These are phyloP conservation scores for Suillus plorans DNA, from an alignment of 768 basidiomycete species.

Conservation along the genomic window DNA sequence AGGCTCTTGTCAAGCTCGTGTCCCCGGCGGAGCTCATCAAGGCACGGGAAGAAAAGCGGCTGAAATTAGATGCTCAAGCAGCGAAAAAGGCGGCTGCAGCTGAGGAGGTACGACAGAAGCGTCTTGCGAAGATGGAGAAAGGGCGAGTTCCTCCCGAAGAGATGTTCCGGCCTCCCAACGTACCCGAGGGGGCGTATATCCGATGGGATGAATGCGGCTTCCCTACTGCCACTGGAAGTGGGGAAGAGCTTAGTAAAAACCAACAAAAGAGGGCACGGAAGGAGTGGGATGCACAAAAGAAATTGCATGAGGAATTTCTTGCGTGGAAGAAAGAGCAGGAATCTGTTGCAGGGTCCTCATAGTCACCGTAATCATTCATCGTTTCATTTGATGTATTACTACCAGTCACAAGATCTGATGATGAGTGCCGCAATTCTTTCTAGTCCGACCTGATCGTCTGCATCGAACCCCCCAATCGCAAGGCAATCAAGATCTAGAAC, in stretches of 20 bases:
- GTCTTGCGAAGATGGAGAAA: conserved; percentile 79
- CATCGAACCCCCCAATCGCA: conserved; percentile 64
- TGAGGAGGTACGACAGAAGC: conserved; percentile 66
- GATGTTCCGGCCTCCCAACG: conserved; percentile 83
- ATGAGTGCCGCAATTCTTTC: conserved; percentile 69
- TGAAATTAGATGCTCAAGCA: conserved; percentile 69
- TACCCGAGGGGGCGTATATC: conserved; percentile 67
- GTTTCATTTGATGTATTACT: conserved; percentile 21
- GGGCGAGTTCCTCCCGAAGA: conserved; percentile 72
- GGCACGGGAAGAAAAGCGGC: conserved; percentile 86
- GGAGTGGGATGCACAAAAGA: conserved; percentile 69
- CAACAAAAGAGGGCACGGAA: conserved; percentile 76
- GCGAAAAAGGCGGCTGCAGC: conserved; percentile 74
- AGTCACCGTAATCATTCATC: neutral
- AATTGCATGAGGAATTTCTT: conserved; percentile 77
- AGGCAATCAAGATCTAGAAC: conserved; percentile 89
- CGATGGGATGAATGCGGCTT: conserved; percentile 86
- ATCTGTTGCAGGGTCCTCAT: neutral
- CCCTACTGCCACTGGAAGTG: conserved; percentile 82
- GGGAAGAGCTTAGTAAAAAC: conserved; percentile 83
- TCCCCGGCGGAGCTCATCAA: conserved; percentile 77
- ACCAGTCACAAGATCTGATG: conserved; percentile 68
- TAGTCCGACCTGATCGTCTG: conserved; percentile 75
- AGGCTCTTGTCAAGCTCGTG: conserved; percentile 91
- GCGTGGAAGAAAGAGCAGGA: conserved; percentile 39